Evolutionary conservation across 2,329 filamentous ascomycete genomes (phyloP), one percentile per base, ranked within the genome.

Genomic region (Passalora sequoiae): DNA sequence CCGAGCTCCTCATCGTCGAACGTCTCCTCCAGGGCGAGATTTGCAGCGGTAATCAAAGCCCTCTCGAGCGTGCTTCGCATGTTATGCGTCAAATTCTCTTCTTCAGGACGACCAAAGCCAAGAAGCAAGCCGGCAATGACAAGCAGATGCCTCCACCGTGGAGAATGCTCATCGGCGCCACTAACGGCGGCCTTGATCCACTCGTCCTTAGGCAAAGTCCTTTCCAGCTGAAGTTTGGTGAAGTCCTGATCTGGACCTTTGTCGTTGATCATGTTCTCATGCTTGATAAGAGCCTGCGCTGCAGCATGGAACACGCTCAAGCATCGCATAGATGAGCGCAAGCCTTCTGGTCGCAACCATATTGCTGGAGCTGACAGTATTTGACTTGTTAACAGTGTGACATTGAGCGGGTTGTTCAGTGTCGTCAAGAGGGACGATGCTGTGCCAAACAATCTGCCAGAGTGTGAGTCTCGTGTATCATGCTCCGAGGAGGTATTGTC

Each of bases 111-210:
- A 53, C 85, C 83, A 59, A 89, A 83, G 6, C 86, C 88, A 60
- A 91, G 76, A 45, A 95, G 66, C 16, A 94, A 70, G 3, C 88
- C 89, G 0, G 82, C 81, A 6, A 95, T 75, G 4, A 89, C 76
- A n/a, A 95, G 71, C 21, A 89, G 66, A 64, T 95, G 89, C 63
- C 88, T 83, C 88, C 88, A 95, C 59, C 86, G 72, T 13, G 73
- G 76, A 21, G 71, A 82, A 55, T 71, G 74, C 32, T 77, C 78
- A 57, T 82, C 76, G 12, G 79, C 78, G 6, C 78, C 79, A 29
- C 70, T 71, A 2, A 78, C 71, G 2, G 80, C 69, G 1, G 79
- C 77, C 50, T 71, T 73, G 17, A 76, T 66, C 80, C 79, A 82
- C 36, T 75, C 74, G 35, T 77, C 72, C 12, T 72, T 65, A 5